Evolutionary conservation across 345 rosid genomes (phyloP).

Genomic region (Aethionema arabicum): DNA sequence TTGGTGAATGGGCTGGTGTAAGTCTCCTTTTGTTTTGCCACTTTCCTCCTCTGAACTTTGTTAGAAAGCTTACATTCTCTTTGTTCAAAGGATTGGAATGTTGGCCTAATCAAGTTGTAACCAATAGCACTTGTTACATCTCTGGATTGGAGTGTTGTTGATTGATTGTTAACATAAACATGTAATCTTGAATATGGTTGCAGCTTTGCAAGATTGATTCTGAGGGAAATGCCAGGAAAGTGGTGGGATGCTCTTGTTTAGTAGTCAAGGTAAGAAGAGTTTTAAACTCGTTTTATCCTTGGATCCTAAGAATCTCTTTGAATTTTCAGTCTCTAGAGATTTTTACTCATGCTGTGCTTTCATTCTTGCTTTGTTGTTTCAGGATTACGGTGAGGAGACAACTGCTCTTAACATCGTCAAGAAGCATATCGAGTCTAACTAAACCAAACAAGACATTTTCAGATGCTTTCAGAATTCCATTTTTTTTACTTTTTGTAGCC

Average conservation of each 20-base stretch:
- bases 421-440: slow-evolving; percentile 31
- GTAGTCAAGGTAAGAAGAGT: slow-evolving; percentile 58
- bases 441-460: neutral
- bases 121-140: no score
- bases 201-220: slow-evolving; percentile 88
- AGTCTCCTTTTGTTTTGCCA: slow-evolving; percentile 24
- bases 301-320: neutral
- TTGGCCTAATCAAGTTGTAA: no score
- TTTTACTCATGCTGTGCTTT: neutral
- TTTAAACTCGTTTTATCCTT: neutral
- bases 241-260: slow-evolving; percentile 80
- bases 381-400: slow-evolving; percentile 40
- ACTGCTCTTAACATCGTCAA: slow-evolving; percentile 38
- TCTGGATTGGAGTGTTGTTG: neutral
- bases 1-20: slow-evolving; percentile 98
- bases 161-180: no score
- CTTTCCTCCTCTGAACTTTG: neutral
- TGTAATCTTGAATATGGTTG: slow-evolving; percentile 22
- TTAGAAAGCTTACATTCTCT: no score
- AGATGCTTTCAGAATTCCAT: slow-evolving; percentile 18
- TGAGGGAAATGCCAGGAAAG: slow-evolving; percentile 84
- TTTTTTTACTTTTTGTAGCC: neutral
- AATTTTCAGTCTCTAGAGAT: neutral
- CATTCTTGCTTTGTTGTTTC: neutral
- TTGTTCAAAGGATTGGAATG: no score